Evolutionary conservation across 192 early-diverging fungal species (phyloP).

Genomic region (Coemansia sp.): DNA sequence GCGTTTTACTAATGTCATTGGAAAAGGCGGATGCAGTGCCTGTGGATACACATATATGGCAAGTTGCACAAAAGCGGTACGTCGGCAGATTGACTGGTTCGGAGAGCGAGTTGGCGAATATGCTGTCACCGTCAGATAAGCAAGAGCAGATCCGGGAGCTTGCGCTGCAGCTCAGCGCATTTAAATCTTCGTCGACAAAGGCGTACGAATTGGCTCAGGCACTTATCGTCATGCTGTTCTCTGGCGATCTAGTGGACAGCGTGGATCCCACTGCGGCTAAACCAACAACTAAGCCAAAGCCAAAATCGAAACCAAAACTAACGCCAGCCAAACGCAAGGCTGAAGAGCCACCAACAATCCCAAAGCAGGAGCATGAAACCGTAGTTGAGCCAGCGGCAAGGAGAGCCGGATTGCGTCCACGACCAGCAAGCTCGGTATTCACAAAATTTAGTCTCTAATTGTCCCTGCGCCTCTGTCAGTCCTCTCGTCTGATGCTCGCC

Average conservation of each 20-base stretch:
- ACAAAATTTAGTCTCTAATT: not conserved
- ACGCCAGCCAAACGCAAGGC: constrained; percentile 30
- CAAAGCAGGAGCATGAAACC: not conserved
- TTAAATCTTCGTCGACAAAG: constrained; percentile 67
- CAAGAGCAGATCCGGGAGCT: constrained; percentile 11
- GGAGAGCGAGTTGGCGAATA: not conserved
- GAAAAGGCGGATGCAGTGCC: constrained; percentile 82
- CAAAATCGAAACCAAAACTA: constrained; percentile 11
- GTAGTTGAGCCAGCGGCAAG: not conserved
- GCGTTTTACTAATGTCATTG: constrained; percentile 89
- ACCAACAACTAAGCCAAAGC: constrained; percentile 5
- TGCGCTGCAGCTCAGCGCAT: constrained; percentile 36
- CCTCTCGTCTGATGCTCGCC: not conserved
- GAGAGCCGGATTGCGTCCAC: not conserved
- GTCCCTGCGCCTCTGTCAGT: not conserved
- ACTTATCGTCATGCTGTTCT: constrained; percentile 66
- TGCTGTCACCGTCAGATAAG: constrained; percentile 8
- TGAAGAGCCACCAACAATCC: not conserved
- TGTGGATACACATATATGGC: constrained; percentile 96
- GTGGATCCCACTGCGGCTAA: not conserved
- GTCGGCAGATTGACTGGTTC: constrained; percentile 28
- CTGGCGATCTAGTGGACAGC: constrained; percentile 40
- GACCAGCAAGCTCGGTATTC: not conserved
- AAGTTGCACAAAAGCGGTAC: constrained; percentile 87
- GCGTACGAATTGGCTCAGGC: constrained; percentile 71